Base-by-base conservation (phyloP, 495 filamentous ascomycete genomes). In the Aspergillus wentii region DNA sequence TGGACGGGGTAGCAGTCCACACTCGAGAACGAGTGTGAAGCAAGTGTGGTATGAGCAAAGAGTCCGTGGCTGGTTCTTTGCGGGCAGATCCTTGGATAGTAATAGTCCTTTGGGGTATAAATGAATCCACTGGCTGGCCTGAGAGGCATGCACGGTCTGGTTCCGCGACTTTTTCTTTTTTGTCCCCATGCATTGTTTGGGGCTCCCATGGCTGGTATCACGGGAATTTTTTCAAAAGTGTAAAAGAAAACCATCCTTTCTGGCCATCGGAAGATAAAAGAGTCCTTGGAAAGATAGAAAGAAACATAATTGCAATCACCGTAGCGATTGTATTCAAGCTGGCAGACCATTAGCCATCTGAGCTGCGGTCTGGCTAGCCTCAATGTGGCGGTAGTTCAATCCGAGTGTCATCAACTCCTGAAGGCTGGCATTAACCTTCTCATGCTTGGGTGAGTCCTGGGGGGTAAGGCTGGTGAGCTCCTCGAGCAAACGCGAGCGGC, bases 361-460 rank as follows among this genome's bases (percentile, higher is more conserved):
- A 31, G 60, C 52, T 38, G 57, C 56, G 33, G 63, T 62, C 28
- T 69, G 62, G 56, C 67, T 66, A 41, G 67, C 65, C 44, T 69
- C 65, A 27, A 68, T 56, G 26, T 67, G 65, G 27, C 67, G 67
- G 54, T 62, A 69, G 52, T 57, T 66, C 44, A 71, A 33, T 10
- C 67, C 64, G 8, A 71, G 48, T 13, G 67, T 69, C 41, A 64
- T 67, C 17, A 71, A 48, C 35, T 71, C 67, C 52, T 71, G 65
- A 34, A 71, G 59, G 46, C 65, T 62, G 37, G 67, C 65, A 46
- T 71, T 71, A 45, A 68, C 65, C 55, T 66, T 66, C 42, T 71
- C 67, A 31, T 71, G 67, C 56, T 64, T 59, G 8, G 60, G 50
- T 8, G 52, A 61, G 35, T 71, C 64, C 56, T 67, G 60, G 5